Percentiles rank a stretch among this genome's conserved stretches.
Evolutionary conservation across 352 stramenopile species (phyloP).

Genomic region (Phytophthora colocasiae): DNA sequence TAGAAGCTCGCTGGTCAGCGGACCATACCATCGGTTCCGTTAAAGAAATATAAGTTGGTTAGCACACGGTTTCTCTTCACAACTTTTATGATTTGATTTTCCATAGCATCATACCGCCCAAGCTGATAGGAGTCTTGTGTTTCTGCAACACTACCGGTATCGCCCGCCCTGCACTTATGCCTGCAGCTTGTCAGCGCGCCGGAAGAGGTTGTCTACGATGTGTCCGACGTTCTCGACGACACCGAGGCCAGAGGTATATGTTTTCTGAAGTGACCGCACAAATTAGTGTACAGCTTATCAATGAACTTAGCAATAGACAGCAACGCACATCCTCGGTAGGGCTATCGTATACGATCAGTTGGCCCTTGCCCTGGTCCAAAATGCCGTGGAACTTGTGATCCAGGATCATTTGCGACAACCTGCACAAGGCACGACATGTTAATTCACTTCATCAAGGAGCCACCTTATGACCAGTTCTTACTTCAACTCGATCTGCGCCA

Average conservation of each 20-base stretch:
- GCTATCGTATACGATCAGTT: slow-evolving; percentile 99
- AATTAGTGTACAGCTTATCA: slow-evolving; percentile 4
- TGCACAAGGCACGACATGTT: slow-evolving; percentile 49
- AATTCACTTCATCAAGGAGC: neutral
- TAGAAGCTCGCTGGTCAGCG: slow-evolving; percentile 35
- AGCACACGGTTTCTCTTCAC: slow-evolving; percentile 17
- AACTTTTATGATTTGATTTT: slow-evolving; percentile 10
- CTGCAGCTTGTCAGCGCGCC: slow-evolving; percentile 84
- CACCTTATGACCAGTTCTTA: slow-evolving; percentile 29
- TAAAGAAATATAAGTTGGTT: slow-evolving; percentile 36
- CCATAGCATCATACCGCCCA: slow-evolving; percentile 1
- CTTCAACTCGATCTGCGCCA: slow-evolving; percentile 87
- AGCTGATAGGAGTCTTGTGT: slow-evolving; percentile 4
- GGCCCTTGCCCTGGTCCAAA: slow-evolving; percentile 98
- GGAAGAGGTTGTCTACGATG: slow-evolving; percentile 97
- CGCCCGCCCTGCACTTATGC: slow-evolving; percentile 43
- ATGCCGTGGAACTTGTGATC: slow-evolving; percentile 99
- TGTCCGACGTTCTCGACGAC: slow-evolving; percentile 97
- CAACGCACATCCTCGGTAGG: slow-evolving; percentile 90
- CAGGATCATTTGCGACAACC: slow-evolving; percentile 99
- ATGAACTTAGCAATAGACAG: neutral
- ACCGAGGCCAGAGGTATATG: slow-evolving; percentile 93
- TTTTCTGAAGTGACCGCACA: slow-evolving; percentile 63
- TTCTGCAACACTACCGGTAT: slow-evolving; percentile 30
- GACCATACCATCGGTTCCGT: slow-evolving; percentile 36